These are phyloP conservation scores for Mycena belliarum DNA, from an alignment of 768 basidiomycete genomes.

Conservation along the genomic window DNA sequence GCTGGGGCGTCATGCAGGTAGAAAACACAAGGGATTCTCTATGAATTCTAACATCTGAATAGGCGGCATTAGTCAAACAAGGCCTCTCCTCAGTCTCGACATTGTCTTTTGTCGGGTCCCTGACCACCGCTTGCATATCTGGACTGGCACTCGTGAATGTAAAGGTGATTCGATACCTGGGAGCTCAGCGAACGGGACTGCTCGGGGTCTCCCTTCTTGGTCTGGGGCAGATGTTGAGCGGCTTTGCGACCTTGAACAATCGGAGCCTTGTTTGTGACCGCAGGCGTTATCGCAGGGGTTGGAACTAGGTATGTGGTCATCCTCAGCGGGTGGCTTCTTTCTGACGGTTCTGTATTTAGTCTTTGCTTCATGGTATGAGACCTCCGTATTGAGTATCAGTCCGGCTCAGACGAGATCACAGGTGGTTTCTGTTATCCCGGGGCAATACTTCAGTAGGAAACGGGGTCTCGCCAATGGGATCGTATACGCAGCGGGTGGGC, in stretches of 20 bases:
- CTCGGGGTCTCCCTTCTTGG: conserved; percentile 31
- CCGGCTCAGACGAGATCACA: background rate
- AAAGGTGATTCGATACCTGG: conserved; percentile 31
- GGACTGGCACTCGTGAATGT: conserved; percentile 30
- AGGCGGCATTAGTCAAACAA: conserved; percentile 27
- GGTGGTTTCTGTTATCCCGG: conserved; percentile 25
- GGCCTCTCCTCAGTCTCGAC: conserved; percentile 27
- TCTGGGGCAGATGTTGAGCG: conserved; percentile 30
- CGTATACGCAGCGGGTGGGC: conserved; percentile 27
- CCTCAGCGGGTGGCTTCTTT: background rate
- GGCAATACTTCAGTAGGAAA: conserved; percentile 33
- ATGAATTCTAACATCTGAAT: too few species aligned
- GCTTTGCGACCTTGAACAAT: conserved; percentile 25
- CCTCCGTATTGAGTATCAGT: too few species aligned
- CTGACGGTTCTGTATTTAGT: background rate
- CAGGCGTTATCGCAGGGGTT: conserved; percentile 30
- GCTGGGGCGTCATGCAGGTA: conserved; percentile 30
- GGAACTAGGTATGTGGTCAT: conserved; percentile 25
- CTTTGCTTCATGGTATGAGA: conserved; percentile 29
- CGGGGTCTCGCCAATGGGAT: conserved; percentile 35
- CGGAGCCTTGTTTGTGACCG: conserved; percentile 25
- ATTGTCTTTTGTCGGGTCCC: conserved; percentile 34
- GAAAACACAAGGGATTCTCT: too few species aligned
- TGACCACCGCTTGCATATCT: conserved; percentile 30
- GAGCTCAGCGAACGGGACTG: conserved; percentile 28